A percentile compares a stretch with the other conserved stretches of the same genome.
Evolutionary conservation across 805 yeast genomes (phyloP).

Genomic region (Torulaspora franciscae): DNA sequence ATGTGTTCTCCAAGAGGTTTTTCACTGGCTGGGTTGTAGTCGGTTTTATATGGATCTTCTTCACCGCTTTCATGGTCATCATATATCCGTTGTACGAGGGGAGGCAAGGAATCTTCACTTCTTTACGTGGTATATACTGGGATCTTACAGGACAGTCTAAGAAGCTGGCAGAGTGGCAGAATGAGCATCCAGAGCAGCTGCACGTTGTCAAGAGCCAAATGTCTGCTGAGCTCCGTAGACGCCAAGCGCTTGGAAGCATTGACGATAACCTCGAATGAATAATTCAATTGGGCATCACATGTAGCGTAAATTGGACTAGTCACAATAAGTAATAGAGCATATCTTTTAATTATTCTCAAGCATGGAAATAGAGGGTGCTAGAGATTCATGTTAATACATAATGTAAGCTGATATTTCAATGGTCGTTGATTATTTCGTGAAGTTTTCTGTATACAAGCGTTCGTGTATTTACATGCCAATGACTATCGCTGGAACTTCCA

Average conservation of each 20-base stretch:
- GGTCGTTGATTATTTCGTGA: neutral
- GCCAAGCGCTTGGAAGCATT: slow-evolving; percentile 1
- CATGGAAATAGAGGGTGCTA: no score
- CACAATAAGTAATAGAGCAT: neutral
- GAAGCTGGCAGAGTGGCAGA: slow-evolving; percentile 74
- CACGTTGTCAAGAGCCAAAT: slow-evolving; percentile 71
- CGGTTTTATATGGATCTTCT: slow-evolving; percentile 75
- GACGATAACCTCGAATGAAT: slow-evolving; percentile 3
- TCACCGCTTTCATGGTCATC: slow-evolving; percentile 57
- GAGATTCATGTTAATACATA: neutral
- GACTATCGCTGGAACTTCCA: neutral
- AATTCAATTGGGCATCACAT: neutral
- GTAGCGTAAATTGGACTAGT: neutral
- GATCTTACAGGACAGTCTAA: slow-evolving; percentile 70
- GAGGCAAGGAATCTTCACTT: slow-evolving; percentile 55
- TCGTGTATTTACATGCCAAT: slow-evolving; percentile 4
- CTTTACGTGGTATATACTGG: slow-evolving; percentile 80
- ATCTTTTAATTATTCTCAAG: no score
- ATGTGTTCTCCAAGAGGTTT: slow-evolving; percentile 67
- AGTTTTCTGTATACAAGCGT: slow-evolving; percentile 1
- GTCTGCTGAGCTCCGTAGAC: slow-evolving; percentile 33
- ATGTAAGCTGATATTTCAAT: neutral
- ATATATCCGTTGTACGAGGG: slow-evolving; percentile 74
- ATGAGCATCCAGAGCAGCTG: slow-evolving; percentile 62
- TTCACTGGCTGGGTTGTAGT: slow-evolving; percentile 90